Evolutionary conservation across 495 filamentous ascomycete genomes (phyloP), one percentile per base, ranked within the genome.

Genomic region (Xanthoparmelia taractica): DNA sequence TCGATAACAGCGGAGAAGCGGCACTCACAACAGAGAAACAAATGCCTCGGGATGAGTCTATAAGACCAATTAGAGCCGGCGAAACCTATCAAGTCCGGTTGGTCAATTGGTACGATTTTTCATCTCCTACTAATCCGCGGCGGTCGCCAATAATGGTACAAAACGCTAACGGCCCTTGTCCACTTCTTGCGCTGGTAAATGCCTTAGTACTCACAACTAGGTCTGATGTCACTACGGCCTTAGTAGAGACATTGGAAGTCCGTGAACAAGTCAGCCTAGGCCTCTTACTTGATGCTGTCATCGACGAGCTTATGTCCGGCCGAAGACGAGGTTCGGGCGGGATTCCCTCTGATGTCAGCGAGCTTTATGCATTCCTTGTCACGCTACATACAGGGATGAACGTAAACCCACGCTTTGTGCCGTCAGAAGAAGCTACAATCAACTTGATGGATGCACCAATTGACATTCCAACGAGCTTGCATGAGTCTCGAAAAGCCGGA

Each of bases 321-420:
- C 79, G 84, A 33, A 63, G 78, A 60, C 70, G 74, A 40, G 73
- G 76, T 72, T 71, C 77, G 69, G 59, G 79, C 73, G 61, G 79
- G 70, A 75, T 80, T 37, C 78, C 97, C 48, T 92, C 93, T 1
- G 94, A 98, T 69, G 87, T 98, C 59, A 79, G 85, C 47, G 92
- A 95, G 50, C 79, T 98, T 1, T 93, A 95, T 70, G 76, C 80
- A 23, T 97, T 98, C 71, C 80, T 98, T 12, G 82, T 92, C 34
- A 90, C 89, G 52, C 78, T 98, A 5, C 91, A 97, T 71, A 97
- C 92, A 1, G 94, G 94, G 43, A 96, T 98, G 92, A 97, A 97
- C 69, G 94, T 97, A 54, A 97, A 98, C 69, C 94, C 94, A 43
- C 86, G 88, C 23, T 90, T 96, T 61, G 80, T 91, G 29, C 68